These are phyloP conservation scores for Fomitopsis schrenkii DNA, from an alignment of 1,284 basidiomycete genomes.

Conservation along the genomic window DNA sequence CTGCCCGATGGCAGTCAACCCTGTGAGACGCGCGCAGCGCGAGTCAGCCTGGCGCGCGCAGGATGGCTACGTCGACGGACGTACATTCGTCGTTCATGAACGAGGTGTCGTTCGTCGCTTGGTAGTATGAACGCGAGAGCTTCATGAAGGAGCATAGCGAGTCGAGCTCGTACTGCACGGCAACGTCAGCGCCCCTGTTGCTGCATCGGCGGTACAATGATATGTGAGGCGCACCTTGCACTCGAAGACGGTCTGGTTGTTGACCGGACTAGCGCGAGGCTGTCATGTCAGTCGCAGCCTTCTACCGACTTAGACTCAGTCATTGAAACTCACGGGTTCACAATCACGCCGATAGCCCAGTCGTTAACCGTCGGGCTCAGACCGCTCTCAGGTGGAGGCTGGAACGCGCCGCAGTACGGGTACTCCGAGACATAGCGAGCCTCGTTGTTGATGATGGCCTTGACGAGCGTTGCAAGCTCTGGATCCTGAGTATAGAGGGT, in stretches of 20 bases:
- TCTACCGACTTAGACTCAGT: no score
- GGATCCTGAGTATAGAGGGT: constrained; percentile 51
- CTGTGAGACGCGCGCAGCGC: constrained; percentile 30
- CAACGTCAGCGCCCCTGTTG: background rate
- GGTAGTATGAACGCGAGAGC: constrained; percentile 67
- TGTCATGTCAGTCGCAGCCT: background rate
- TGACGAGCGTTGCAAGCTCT: constrained; percentile 59
- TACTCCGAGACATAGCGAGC: constrained; percentile 68
- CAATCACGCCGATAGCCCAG: constrained; percentile 62
- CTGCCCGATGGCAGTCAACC: constrained; percentile 65
- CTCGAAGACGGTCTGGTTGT: constrained; percentile 69
- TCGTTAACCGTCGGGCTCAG: constrained; percentile 56
- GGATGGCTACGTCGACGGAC: constrained; percentile 14
- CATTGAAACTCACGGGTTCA: constrained; percentile 55
- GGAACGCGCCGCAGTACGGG: constrained; percentile 75
- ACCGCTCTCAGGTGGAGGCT: constrained; percentile 70
- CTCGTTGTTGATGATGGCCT: constrained; percentile 74
- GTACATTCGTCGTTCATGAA: constrained; percentile 70
- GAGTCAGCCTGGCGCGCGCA: background rate
- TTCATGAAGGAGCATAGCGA: constrained; percentile 75
- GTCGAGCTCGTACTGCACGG: constrained; percentile 65
- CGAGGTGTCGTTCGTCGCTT: constrained; percentile 62
- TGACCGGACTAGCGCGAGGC: constrained; percentile 46
- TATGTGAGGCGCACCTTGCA: constrained; percentile 55
- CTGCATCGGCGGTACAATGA: background rate